Evolutionary conservation across 768 basidiomycete genomes (phyloP), one percentile per base, ranked within the genome.

Genomic region (Panus rudis): DNA sequence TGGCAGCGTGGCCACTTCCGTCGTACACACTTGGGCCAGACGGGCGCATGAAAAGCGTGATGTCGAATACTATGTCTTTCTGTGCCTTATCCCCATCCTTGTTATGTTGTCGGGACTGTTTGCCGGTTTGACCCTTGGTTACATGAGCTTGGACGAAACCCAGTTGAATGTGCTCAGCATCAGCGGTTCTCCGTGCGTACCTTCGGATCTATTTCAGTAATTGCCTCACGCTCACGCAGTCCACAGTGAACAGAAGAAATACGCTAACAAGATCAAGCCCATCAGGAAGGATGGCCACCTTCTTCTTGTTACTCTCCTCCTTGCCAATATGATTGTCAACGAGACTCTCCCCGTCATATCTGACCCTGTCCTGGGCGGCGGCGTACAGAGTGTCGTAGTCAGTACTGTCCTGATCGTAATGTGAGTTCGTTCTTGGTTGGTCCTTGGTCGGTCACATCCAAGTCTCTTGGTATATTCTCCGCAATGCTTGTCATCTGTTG

Each of bases 321-420:
- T 92, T 23, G 81, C 84, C 25, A 92, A 93, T 63, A 92, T 93
- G 91, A 87, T 92, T 44, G 83, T 84, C 54, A 92, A 92, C 59
- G 90, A 92, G 64, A 72, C 85, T 0, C 76, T 92, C 4, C 91
- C 92, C 26, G 74, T 92, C 50, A 88, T 93, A 46, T 72, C 84
- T 10, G 85, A 88, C 57, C 76, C 78, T 3, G 69, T 91, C 27
- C 72, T 94, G 3, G 88, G 88, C 20, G 87, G 88, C 13, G 87
- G 88, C 12, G 66, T 81, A 12, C 77, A 72, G 55, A 81, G 84
- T 41, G 88, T 92, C 45, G 72, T 88, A 45, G 80, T 82, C 45
- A 87, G 84, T 55, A 92, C 90, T 0, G 80, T 83, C 22, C 71
- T 92, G 42, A 88, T 92, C 53, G 87, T 92, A 46, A 85, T 91